These are phyloP conservation scores for Tricholoma flavovirens DNA, from an alignment of 768 basidiomycete genomes.

Conservation along the genomic window DNA sequence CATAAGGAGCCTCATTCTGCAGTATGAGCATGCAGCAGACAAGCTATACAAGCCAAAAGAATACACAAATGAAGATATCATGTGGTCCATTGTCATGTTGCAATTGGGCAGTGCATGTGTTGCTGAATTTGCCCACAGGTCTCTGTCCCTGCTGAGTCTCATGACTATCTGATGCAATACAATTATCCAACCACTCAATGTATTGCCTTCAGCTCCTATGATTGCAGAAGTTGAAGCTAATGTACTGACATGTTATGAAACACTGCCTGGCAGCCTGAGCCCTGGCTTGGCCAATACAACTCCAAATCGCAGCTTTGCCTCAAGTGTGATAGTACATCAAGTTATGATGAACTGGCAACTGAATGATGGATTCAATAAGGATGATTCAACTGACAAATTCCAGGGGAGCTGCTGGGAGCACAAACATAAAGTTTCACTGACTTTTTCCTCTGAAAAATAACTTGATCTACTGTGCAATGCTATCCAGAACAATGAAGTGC, in stretches of 20 bases:
- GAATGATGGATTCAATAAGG: too few species aligned
- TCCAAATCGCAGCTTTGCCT: too few species aligned
- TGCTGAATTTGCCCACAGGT: constrained; percentile 10
- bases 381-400: too few species aligned
- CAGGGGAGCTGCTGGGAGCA: too few species aligned
- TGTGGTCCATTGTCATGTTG: constrained; percentile 1
- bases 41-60: constrained; percentile 12
- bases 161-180: constrained; percentile 3
- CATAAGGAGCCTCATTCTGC: background rate
- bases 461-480: too few species aligned
- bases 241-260: background rate
- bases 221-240: constrained; percentile 3
- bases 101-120: constrained; percentile 3
- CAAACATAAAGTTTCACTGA: too few species aligned
- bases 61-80: constrained; percentile 10
- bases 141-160: constrained; percentile 11
- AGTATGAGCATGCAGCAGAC: constrained; percentile 7
- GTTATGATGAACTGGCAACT: too few species aligned
- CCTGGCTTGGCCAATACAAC: too few species aligned
- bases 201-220: background rate
- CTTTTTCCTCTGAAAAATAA: too few species aligned
- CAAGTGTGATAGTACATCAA: too few species aligned
- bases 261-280: too few species aligned
- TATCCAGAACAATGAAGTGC: too few species aligned
- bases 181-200: constrained; percentile 1